phyloP scores from a whole-genome alignment of 1,284 basidiomycete genomes.

The Singerocomus inundabilis region DNA sequence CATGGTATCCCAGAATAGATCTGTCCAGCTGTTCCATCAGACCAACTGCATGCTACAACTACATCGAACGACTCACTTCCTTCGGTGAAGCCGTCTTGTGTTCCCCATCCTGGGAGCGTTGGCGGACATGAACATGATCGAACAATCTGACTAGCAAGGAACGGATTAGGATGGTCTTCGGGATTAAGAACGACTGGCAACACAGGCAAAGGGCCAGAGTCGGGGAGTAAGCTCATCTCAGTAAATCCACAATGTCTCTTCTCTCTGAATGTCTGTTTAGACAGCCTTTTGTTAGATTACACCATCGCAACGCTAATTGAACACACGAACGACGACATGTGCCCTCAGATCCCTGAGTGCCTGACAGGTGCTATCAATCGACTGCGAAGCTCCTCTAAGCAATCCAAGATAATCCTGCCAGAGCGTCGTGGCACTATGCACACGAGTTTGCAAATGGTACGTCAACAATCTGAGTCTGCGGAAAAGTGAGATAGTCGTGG shows the following conservation, averaged over 20 bases:
- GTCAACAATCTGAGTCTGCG: not conserved
- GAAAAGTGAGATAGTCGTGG: not conserved
- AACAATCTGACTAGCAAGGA: not conserved
- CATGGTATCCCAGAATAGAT: not conserved
- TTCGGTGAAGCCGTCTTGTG: not conserved
- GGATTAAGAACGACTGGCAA: too few species aligned
- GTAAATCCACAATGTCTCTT: not conserved
- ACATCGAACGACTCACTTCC: not conserved
- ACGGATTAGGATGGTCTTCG: not conserved
- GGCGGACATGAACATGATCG: not conserved
- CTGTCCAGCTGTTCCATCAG: not conserved
- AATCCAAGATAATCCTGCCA: conserved; percentile 1
- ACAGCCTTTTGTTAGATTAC: not conserved
- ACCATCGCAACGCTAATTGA: not conserved
- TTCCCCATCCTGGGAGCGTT: not conserved
- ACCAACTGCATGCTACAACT: too few species aligned
- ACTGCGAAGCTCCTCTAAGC: not conserved
- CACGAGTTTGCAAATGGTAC: not conserved
- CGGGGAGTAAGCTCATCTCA: not conserved
- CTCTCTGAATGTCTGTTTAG: not conserved
- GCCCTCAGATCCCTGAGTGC: conserved; percentile 2
- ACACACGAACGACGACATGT: conserved; percentile 4
- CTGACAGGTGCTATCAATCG: not conserved
- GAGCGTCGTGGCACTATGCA: not conserved
- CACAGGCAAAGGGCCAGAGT: not conserved